phyloP scores from a whole-genome alignment of 352 stramenopile species.

The Globisporangium abappressorium region DNA sequence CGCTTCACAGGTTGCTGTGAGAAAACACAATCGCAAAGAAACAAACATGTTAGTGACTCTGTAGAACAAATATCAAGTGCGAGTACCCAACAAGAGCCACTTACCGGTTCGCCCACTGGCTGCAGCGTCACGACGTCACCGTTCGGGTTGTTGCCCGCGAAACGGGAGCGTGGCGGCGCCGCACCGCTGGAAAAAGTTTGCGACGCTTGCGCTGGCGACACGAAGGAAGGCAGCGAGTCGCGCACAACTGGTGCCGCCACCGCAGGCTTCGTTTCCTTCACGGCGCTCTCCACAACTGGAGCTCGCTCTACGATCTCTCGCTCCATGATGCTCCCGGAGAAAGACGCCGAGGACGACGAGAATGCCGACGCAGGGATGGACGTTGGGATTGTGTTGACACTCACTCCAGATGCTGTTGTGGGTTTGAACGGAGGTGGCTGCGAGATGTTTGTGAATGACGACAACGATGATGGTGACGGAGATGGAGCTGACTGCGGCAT shows the following conservation, averaged over 20 bases:
- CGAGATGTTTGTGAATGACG: constrained; percentile 17
- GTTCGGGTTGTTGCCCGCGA: constrained; percentile 65
- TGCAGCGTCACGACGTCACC: constrained; percentile 68
- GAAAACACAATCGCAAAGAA: constrained; percentile 2
- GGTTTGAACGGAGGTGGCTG: background rate
- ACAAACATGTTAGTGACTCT: constrained; percentile 4
- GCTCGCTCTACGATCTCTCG: constrained; percentile 36
- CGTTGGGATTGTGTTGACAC: background rate
- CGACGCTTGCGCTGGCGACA: background rate
- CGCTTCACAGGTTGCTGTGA: constrained; percentile 77
- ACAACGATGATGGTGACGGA: background rate
- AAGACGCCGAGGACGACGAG: constrained; percentile 44
- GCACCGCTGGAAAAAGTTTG: constrained; percentile 11
- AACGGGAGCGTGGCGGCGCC: constrained; percentile 41
- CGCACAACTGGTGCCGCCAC: background rate
- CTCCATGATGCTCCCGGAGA: constrained; percentile 74
- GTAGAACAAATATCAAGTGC: background rate
- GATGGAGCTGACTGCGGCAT: constrained; percentile 1
- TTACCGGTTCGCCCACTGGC: constrained; percentile 73
- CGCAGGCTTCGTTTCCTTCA: background rate
- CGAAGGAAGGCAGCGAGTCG: constrained; percentile 5
- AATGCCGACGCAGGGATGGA: constrained; percentile 16
- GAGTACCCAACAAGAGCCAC: constrained; percentile 7
- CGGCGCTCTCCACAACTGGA: background rate
- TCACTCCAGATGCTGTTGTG: background rate